Evolutionary conservation across 2,329 filamentous ascomycete species (phyloP).

Genomic region (Coleophoma crateriformis): DNA sequence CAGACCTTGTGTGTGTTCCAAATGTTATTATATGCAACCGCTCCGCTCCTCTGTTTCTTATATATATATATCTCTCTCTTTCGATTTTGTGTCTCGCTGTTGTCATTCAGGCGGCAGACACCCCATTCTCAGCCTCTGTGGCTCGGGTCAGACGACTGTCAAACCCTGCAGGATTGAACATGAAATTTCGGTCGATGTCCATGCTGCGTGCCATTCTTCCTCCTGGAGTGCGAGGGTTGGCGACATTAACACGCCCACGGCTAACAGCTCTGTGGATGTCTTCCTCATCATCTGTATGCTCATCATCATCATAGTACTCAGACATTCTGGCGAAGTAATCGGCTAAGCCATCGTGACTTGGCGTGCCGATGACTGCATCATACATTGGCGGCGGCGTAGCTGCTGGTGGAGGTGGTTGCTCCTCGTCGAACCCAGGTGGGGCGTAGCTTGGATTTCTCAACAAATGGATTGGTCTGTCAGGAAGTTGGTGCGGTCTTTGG

Average conservation of each 20-base stretch:
- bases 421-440: constrained; percentile 64
- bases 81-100: too few relatives aligned
- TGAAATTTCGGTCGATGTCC: constrained; percentile 27
- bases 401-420: constrained; percentile 61
- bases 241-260: constrained; percentile 25
- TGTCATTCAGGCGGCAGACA: too few relatives aligned
- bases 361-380: constrained; percentile 52
- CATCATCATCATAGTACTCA: constrained; percentile 21
- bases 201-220: constrained; percentile 25
- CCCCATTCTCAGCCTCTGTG: neutral
- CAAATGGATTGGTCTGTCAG: constrained; percentile 55
- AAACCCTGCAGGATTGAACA: constrained; percentile 15
- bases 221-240: constrained; percentile 26
- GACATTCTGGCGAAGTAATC: constrained; percentile 57
- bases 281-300: constrained; percentile 23
- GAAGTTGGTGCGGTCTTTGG: constrained; percentile 28
- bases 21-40: too few relatives aligned
- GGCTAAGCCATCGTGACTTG: constrained; percentile 49
- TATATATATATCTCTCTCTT: too few relatives aligned
- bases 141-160: neutral
- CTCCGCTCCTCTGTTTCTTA: too few relatives aligned
- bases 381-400: constrained; percentile 67
- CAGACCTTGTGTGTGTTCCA: too few relatives aligned
- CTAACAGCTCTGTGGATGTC: constrained; percentile 15
- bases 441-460: constrained; percentile 64